Conservation (phyloP, 2,329 filamentous ascomycete genomes). For the Colletotrichum agaves region DNA sequence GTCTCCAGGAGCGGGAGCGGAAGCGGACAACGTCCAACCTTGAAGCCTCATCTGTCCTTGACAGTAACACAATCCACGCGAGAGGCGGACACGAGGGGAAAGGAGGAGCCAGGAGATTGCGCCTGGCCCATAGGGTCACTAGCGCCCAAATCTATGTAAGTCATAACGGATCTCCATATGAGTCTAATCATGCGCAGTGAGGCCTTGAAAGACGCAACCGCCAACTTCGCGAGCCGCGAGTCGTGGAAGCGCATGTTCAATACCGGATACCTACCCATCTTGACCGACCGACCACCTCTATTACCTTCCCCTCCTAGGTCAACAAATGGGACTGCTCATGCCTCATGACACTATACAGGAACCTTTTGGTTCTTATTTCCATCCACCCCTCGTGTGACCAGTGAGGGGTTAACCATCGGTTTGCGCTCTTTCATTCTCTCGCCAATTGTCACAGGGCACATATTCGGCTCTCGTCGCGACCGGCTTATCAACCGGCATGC, state of each 20-base stretch:
- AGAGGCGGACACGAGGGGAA: constrained; percentile 11
- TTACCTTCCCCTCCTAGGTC: constrained; percentile 27
- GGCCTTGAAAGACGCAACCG: constrained; percentile 32
- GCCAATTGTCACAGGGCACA: background rate
- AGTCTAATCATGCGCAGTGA: constrained; percentile 35
- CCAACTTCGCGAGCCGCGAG: constrained; percentile 35
- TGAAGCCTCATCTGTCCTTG: constrained; percentile 19
- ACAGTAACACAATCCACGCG: constrained; percentile 7
- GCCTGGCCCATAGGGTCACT: constrained; percentile 29
- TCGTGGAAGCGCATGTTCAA: constrained; percentile 32
- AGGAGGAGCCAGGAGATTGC: constrained; percentile 35
- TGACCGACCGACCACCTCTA: constrained; percentile 13
- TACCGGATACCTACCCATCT: background rate
- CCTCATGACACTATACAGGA: constrained; percentile 1
- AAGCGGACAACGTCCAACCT: constrained; percentile 14
- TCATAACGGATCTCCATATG: constrained; percentile 36
- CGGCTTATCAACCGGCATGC: constrained; percentile 17
- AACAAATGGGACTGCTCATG: background rate
- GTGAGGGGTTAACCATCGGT: constrained; percentile 11
- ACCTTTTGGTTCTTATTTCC: background rate
- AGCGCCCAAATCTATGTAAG: constrained; percentile 35
- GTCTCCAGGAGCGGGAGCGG: background rate
- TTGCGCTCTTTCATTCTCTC: background rate
- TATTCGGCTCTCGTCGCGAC: background rate
- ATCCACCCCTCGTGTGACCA: constrained; percentile 10